A percentile compares a stretch with the other conserved stretches of the same genome.
Conservation (phyloP, 306 rosid genomes). For the Ormosia emarginata region DNA sequence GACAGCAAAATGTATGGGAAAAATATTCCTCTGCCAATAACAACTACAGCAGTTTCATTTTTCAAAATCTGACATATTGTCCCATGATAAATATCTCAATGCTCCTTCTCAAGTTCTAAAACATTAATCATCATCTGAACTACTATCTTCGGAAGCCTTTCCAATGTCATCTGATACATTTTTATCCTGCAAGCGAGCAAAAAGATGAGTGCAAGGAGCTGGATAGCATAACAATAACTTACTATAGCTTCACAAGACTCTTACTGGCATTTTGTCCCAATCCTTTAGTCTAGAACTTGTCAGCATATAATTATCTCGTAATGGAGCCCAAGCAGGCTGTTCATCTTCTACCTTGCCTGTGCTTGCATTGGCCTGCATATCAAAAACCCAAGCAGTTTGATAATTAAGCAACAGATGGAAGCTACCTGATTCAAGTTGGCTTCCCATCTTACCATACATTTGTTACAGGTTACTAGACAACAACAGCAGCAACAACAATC, state of each 20-base stretch:
- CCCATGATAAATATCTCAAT: neutral
- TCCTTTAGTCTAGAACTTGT: slow-evolving; percentile 73
- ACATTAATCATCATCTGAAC: slow-evolving; percentile 68
- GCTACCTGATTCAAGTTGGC: neutral
- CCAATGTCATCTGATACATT: slow-evolving; percentile 50
- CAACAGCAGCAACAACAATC: no score
- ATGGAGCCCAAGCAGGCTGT: slow-evolving; percentile 94
- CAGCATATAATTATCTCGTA: slow-evolving; percentile 87
- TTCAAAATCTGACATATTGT: slow-evolving; percentile 7
- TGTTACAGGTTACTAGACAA: neutral
- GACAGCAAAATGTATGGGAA: neutral
- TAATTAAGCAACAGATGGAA: neutral
- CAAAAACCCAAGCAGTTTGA: neutral
- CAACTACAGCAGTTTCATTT: neutral
- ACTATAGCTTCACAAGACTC: slow-evolving; percentile 1
- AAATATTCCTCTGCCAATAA: neutral
- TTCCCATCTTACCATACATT: neutral
- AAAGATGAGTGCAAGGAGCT: neutral
- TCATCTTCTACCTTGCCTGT: slow-evolving; percentile 41
- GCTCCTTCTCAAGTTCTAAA: slow-evolving; percentile 9
- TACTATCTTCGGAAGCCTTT: slow-evolving; percentile 50
- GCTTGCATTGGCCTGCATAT: slow-evolving; percentile 47
- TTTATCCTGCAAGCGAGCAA: slow-evolving; percentile 45
- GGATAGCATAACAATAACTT: neutral
- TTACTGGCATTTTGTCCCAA: slow-evolving; percentile 88